Conservation (phyloP, 345 rosid species). For the Capsella bursapastoris region DNA sequence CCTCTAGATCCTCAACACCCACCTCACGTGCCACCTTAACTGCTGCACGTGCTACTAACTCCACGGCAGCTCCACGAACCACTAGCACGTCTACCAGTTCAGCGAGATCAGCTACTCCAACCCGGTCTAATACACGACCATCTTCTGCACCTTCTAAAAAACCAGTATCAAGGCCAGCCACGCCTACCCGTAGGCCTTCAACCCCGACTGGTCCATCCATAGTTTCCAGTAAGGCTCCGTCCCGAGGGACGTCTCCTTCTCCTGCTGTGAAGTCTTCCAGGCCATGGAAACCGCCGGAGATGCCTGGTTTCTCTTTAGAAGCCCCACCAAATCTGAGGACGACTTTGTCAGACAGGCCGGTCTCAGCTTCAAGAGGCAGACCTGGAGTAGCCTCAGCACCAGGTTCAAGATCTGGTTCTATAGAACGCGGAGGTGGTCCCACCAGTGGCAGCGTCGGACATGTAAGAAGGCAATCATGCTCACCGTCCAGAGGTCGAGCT, state of each 20-base stretch:
- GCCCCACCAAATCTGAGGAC: conserved; percentile 72
- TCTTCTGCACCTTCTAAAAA: conserved; percentile 43
- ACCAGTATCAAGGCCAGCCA: conserved; percentile 38
- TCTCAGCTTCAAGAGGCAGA: conserved; percentile 74
- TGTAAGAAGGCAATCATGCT: conserved; percentile 51
- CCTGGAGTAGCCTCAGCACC: conserved; percentile 63
- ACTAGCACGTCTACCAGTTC: conserved; percentile 29
- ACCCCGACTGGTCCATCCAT: conserved; percentile 47
- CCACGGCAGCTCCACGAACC: conserved; percentile 22
- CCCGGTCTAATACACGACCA: conserved; percentile 31
- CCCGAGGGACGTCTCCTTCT: conserved; percentile 68
- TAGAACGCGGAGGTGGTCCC: conserved; percentile 57
- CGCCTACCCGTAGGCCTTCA: conserved; percentile 45
- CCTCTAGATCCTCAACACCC: conserved; percentile 72
- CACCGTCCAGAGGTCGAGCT: conserved; percentile 63
- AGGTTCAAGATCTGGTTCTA: conserved; percentile 45
- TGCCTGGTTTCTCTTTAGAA: conserved; percentile 70
- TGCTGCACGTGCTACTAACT: conserved; percentile 46
- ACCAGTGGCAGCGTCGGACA: conserved; percentile 40
- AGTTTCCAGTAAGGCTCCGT: conserved; percentile 48
- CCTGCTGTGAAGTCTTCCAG: conserved; percentile 52
- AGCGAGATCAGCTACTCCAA: conserved; percentile 47
- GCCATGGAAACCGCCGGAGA: conserved; percentile 51
- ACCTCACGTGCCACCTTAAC: conserved; percentile 63
- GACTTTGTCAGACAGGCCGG: conserved; percentile 62